Conservation (phyloP, 352 stramenopile species). For the Phytophthora aleatoria region DNA sequence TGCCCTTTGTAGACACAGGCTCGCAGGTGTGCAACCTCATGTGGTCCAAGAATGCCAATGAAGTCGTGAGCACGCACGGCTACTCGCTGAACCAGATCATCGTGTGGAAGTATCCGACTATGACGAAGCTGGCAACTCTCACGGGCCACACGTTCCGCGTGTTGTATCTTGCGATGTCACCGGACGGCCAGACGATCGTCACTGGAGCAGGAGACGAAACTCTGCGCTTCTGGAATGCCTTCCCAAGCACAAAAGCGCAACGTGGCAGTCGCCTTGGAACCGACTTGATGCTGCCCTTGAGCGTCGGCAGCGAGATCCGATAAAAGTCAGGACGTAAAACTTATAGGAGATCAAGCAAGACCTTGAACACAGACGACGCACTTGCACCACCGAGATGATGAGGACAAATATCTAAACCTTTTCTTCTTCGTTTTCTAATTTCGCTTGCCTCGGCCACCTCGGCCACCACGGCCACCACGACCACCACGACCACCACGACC, state of each 20-base stretch:
- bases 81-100: conserved; percentile 99
- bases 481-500: conserved; percentile 28
- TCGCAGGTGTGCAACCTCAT: conserved; percentile 98
- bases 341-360: conserved; percentile 4
- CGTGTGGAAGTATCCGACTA: conserved; percentile 96
- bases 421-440: conserved; percentile 37
- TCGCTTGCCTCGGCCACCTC: conserved; percentile 33
- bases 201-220: conserved; percentile 98
- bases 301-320: conserved; percentile 64
- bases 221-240: conserved; percentile 97
- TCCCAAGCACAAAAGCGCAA: conserved; percentile 85
- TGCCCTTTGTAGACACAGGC: conserved; percentile 95
- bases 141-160: conserved; percentile 97
- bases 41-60: conserved; percentile 97
- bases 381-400: conserved; percentile 12
- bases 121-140: conserved; percentile 96
- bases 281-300: conserved; percentile 62
- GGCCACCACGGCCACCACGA: conserved; percentile 22
- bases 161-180: conserved; percentile 96
- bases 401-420: conserved; percentile 38
- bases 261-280: conserved; percentile 52
- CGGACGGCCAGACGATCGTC: conserved; percentile 97
- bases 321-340: conserved; percentile 23
- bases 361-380: conserved; percentile 12
- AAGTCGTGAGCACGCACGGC: conserved; percentile 98